Evolutionary conservation across 1,284 basidiomycete species (phyloP), one percentile per base, ranked within the genome.

Genomic region (Lignosus rhinocerotis): DNA sequence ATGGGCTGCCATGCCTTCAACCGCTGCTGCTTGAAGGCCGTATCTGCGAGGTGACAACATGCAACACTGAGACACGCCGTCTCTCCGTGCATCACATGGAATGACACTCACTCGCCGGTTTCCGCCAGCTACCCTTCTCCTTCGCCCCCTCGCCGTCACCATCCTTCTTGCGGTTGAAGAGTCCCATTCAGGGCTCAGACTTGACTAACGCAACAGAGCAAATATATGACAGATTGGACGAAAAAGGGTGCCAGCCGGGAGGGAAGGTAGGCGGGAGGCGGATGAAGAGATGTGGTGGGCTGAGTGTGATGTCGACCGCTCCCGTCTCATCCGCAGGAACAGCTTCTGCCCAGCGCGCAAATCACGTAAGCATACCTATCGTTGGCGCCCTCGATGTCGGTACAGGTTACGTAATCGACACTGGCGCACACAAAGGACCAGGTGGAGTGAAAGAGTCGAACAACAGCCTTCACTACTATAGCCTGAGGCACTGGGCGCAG

Each of bases 1-100:
- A 99, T 98, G 17, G 97, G 97, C 81, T 99, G 97, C 97, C 97
- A 99, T 69, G 97, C 97, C 79, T 98, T 98, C 71, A 99, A 85
- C 57, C 97, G 92, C 76, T 99, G 97, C 75, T 99, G 97, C 79
- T 98, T 98, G 86, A 98, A 98, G 45, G 96, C 96, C 52, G 96
- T 99, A 77, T 98, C 94, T 85, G 69, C 16, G 34, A 53, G 53
- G 52, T 48, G 42, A 54, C n/a, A n/a, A 39, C 33, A 42, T 38
- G 25, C 44, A 30, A 53, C 14, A 41, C 60, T 51, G 64, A 17
- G 21, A 30, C 36, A 56, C 50, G 6, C 21, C 21, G 33, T 42
- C 36, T 25, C 38, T 25, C 38, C 41, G 36, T 44, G 50, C 45
- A 32, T 38, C 30, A 43, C 38, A 44, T 43, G 48, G 34, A 41